Evolutionary conservation across 371 early-diverging fungal species (phyloP).

Genomic region (Sporodiniella umbellata): DNA sequence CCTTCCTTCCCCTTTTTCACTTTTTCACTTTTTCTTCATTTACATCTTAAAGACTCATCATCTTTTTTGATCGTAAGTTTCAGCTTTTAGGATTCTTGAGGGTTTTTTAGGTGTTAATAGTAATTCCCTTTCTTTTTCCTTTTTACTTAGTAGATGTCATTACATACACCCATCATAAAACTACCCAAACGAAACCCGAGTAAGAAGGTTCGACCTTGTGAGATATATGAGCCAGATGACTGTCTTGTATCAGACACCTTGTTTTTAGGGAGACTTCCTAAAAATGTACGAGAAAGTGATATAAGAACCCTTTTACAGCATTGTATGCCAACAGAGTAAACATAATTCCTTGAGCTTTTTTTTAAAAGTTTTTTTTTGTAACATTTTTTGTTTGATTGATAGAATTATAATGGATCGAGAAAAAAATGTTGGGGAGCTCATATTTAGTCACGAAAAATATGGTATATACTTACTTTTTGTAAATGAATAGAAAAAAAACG

Average conservation of each 20-base stretch:
- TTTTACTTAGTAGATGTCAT: background rate
- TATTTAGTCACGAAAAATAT: constrained; percentile 22
- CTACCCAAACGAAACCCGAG: background rate
- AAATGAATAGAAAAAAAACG: background rate
- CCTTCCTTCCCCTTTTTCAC: background rate
- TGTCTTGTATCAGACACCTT: constrained; percentile 40
- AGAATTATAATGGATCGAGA: constrained; percentile 23
- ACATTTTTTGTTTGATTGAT: constrained; percentile 5
- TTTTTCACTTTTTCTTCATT: background rate
- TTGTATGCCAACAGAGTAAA: constrained; percentile 45
- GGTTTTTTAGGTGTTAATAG: too few species aligned
- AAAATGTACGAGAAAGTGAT: constrained; percentile 35
- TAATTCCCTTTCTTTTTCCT: too few species aligned
- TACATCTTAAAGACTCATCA: background rate
- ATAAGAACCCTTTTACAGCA: constrained; percentile 35
- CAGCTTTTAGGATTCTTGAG: too few species aligned
- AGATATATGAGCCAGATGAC: constrained; percentile 18
- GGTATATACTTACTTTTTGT: constrained; percentile 13
- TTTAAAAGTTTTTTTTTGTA: background rate
- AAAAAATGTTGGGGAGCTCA: constrained; percentile 20
- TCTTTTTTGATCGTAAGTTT: background rate
- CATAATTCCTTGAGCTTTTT: background rate
- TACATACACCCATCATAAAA: background rate
- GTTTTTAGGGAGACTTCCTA: constrained; percentile 29
- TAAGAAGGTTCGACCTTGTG: background rate